These are phyloP conservation scores for Clonostachys byssicola DNA, from an alignment of 2,329 filamentous ascomycete species.

Conservation along the genomic window DNA sequence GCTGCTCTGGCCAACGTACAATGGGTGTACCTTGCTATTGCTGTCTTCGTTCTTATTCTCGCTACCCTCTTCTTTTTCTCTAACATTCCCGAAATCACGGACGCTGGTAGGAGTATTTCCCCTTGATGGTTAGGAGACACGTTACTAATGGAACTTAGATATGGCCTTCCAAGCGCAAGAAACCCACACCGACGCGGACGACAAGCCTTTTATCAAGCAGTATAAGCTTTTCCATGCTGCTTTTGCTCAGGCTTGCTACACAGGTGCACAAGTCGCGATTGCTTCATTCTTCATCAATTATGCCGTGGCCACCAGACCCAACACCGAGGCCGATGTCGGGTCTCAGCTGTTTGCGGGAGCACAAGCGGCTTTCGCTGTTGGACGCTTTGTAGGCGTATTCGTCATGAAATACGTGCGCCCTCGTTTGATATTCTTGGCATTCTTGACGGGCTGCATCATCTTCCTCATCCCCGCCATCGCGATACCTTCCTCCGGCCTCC, in stretches of 20 bases:
- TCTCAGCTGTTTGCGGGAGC: conserved; percentile 71
- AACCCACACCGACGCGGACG: conserved; percentile 45
- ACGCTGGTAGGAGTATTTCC: conserved; percentile 21
- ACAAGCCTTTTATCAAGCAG: conserved; percentile 64
- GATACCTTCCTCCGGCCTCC: conserved; percentile 11
- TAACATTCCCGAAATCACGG: conserved; percentile 67
- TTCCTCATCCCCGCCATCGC: conserved; percentile 52
- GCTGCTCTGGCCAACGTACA: conserved; percentile 63
- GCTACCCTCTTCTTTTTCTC: conserved; percentile 64
- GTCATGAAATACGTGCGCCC: conserved; percentile 66
- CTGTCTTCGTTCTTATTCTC: conserved; percentile 64
- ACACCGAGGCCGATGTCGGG: conserved; percentile 44
- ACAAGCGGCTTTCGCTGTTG: conserved; percentile 67
- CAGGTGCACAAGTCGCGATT: conserved; percentile 65
- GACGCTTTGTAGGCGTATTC: conserved; percentile 63
- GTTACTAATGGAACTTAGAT: conserved; percentile 39
- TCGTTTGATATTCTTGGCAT: conserved; percentile 63
- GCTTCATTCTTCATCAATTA: conserved; percentile 73
- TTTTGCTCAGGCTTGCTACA: conserved; percentile 76
- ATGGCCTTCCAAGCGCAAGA: conserved; percentile 58
- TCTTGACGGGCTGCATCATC: conserved; percentile 59
- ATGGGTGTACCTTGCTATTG: conserved; percentile 73
- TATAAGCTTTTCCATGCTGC: conserved; percentile 74
- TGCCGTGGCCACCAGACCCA: conserved; percentile 53
- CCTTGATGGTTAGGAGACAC: conserved; percentile 3